A percentile compares a stretch with the other conserved stretches of the same genome.
phyloP scores from a whole-genome alignment of 495 filamentous ascomycete genomes.

The Tuber melanosporum region DNA sequence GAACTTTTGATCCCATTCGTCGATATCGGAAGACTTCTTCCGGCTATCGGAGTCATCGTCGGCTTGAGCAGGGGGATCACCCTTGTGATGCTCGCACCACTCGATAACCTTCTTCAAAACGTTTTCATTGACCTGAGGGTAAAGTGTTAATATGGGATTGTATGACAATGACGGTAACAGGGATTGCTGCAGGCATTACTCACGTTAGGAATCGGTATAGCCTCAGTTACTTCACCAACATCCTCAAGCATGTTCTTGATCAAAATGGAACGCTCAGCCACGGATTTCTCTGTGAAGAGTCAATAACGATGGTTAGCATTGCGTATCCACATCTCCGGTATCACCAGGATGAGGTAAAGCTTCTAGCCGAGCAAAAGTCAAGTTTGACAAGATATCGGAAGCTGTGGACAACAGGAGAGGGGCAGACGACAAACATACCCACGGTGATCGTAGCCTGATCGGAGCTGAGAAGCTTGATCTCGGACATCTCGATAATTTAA shows the following conservation, averaged over 20 bases:
- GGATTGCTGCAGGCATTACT: conserved; percentile 40
- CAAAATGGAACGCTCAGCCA: conserved; percentile 85
- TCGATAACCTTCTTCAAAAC: conserved; percentile 94
- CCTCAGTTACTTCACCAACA: conserved; percentile 62
- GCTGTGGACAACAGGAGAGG: conserved; percentile 4
- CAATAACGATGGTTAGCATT: conserved; percentile 15
- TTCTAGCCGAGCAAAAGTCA: not conserved
- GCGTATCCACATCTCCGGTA: not conserved
- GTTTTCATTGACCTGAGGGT: conserved; percentile 73
- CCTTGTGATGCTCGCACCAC: conserved; percentile 92
- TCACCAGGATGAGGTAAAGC: not conserved
- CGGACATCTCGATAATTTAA: conserved; percentile 23
- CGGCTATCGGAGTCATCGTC: conserved; percentile 90
- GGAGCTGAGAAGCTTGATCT: conserved; percentile 41
- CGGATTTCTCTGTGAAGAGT: conserved; percentile 58
- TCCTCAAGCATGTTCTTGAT: conserved; percentile 99
- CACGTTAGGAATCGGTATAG: conserved; percentile 84
- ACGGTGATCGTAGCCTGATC: conserved; percentile 37
- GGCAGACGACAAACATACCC: conserved; percentile 35
- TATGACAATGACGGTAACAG: not conserved
- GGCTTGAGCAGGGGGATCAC: conserved; percentile 65
- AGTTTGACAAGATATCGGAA: conserved; percentile 8
- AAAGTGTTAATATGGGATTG: not conserved
- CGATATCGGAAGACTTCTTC: conserved; percentile 97
- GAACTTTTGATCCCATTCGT: conserved; percentile 99